phyloP scores from a whole-genome alignment of 768 basidiomycete genomes.

The Suillus ampliporus region DNA sequence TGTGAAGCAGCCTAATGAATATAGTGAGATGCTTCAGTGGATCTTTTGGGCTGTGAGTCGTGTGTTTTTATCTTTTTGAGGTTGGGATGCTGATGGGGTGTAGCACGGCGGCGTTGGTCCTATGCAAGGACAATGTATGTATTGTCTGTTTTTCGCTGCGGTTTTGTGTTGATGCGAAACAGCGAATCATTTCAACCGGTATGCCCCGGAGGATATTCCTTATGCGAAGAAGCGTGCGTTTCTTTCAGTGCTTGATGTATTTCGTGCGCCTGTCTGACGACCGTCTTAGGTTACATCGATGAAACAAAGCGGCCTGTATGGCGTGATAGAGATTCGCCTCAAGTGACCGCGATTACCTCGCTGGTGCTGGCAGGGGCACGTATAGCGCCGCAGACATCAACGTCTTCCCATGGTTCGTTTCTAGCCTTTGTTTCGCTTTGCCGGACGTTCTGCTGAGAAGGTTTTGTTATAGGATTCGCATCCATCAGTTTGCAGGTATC shows the following conservation, averaged over 20 bases:
- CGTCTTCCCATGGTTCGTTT: constrained; percentile 24
- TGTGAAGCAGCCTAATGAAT: constrained; percentile 33
- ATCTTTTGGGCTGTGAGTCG: constrained; percentile 46
- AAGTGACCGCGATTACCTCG: constrained; percentile 51
- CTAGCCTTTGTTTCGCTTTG: constrained; percentile 10
- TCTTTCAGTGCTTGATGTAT: background rate
- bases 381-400: constrained; percentile 51
- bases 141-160: background rate
- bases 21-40: constrained; percentile 51
- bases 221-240: constrained; percentile 40
- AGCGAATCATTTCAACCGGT: constrained; percentile 45
- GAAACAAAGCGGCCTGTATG: constrained; percentile 55
- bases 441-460: background rate
- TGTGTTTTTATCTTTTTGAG: background rate
- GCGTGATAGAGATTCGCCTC: constrained; percentile 53
- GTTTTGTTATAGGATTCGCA: constrained; percentile 39
- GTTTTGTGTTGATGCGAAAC: background rate
- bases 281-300: constrained; percentile 42
- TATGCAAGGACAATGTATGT: constrained; percentile 40
- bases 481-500: constrained; percentile 36
- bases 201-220: constrained; percentile 41
- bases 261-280: too few relatives aligned
- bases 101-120: constrained; percentile 42
- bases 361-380: constrained; percentile 37
- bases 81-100: background rate